Evolutionary conservation across 108 stramenopile species (phyloP), one percentile per base, ranked within the genome.

Genomic region (Seminavis robusta): DNA sequence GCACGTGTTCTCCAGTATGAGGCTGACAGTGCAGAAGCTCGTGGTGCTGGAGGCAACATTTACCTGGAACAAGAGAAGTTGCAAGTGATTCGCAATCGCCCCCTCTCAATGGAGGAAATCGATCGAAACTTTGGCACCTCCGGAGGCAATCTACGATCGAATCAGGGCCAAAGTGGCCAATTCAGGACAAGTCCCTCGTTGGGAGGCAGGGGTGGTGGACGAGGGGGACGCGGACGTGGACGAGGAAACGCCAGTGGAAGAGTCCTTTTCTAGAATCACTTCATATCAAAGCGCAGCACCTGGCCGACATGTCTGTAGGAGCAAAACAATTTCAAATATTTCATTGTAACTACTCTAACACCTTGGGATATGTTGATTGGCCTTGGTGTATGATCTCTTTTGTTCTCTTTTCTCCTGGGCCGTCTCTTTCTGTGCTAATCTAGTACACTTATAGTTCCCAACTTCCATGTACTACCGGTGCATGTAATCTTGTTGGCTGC

Each of bases 61-160:
- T 94, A 94, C 63, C 76, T 94, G 40, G 86, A 90, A 46, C 82
- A 90, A 63, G 71, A 70, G 3, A 88, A 86, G 53, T 59, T 94
- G 21, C 82, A 86, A 44, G 81, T 79, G n/a, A 88, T 83, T 52
- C 81, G 88, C 11, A 90, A 90, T 59, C 67, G 85, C 28, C 77
- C 77, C n/a, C 60, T 94, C 29, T 78, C 80, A 0, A 90, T 84
- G 67, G 83, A 84, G 41, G 81, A 79, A 11, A 87, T 94, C 23
- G 87, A 90, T 34, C 64, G 67, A 28, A 81, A 86, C 42, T 94
- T 94, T 72, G 93, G 93, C 0, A 87, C 82, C 29, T 74, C 55
- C 10, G 59, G 77, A 10, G 75, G 73, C 19, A 65, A 75, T 28
- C 16, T 64, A 11, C 63, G 31, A 30, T 17, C 17, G 24, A 60